Evolutionary conservation across 2,329 filamentous ascomycete genomes (phyloP), one percentile per base, ranked within the genome.

Genomic region (Paramyrothecium sp.): DNA sequence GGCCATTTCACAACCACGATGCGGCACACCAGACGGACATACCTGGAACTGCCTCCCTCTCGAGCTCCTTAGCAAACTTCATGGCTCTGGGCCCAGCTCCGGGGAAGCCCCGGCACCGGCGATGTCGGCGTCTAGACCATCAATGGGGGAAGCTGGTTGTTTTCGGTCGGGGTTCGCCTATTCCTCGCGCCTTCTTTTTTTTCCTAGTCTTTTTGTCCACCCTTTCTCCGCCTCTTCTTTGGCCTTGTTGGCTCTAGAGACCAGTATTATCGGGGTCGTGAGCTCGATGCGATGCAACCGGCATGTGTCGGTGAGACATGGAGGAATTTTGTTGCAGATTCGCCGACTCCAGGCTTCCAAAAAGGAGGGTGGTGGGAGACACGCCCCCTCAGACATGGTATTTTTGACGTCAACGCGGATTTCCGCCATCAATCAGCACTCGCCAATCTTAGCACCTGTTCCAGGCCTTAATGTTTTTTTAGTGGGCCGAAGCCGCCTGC

Each of bases 21-120:
- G 46, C 4, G n/a, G n/a, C n/a, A n/a, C 46, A 12, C 12, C n/a
- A 3, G 46, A 48, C 46, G 46, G n/a, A 63, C 75, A 70, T 72
- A 87, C 85, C 93, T 70, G 93, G 93, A 62, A 97, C 92, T 55
- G 92, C 84, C 67, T 96, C 90, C 69, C 90, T 85, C 70, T 97
- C 91, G 61, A 97, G 82, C 77, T 96, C 91, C 71, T 89, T 89
- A 56, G 83, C 85, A 65, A 88, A 88, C 73, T 87, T 88, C 84
- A 87, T 87, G 75, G 71, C 55, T 56, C n/a, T 13, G 46, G 19
- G 33, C 33, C 33, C 33, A 38, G 33, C 33, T 10, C 33, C 16
- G 33, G 33, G 33, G 33, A 8, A 38, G 33, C 10, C 33, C 33
- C 33, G 16, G 16, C 33, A 16, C 8, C 33, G 10, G 33, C 8